phyloP scores from a whole-genome alignment of 1,284 basidiomycete species.

The Rhodotorula sp. region DNA sequence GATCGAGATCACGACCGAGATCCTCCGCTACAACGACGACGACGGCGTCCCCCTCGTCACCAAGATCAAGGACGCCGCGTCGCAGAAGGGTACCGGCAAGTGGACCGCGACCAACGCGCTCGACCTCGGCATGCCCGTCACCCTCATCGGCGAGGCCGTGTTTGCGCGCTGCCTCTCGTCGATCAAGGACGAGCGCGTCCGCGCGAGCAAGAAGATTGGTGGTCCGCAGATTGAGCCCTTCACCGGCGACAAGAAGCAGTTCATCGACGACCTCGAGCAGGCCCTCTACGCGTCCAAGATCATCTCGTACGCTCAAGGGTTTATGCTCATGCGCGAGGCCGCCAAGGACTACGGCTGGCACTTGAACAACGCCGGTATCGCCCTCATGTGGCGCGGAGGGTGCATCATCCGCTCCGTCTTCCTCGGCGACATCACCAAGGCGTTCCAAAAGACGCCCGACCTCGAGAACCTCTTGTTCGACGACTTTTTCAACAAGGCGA shows the following conservation, averaged over 20 bases:
- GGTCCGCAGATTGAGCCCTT: slow-evolving; percentile 90
- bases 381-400: slow-evolving; percentile 98
- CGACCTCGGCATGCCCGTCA: slow-evolving; percentile 85
- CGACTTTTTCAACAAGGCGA: slow-evolving; percentile 92
- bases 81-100: slow-evolving; percentile 99
- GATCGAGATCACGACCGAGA: slow-evolving; percentile 95
- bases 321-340: slow-evolving; percentile 99
- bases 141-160: slow-evolving; percentile 98
- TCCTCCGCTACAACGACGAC: slow-evolving; percentile 93
- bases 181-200: slow-evolving; percentile 93
- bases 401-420: slow-evolving; percentile 94
- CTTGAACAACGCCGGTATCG: slow-evolving; percentile 93
- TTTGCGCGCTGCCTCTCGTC: slow-evolving; percentile 96
- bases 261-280: slow-evolving; percentile 98
- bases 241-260: slow-evolving; percentile 97
- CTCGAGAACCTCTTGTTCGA: slow-evolving; percentile 94
- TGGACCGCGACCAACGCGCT: slow-evolving; percentile 99
- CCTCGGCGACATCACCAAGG: slow-evolving; percentile 86
- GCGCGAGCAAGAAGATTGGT: slow-evolving; percentile 84
- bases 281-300: slow-evolving; percentile 99
- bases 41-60: slow-evolving; percentile 85
- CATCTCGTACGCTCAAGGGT: slow-evolving; percentile 98
- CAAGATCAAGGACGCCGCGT: slow-evolving; percentile 94
- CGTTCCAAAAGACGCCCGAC: slow-evolving; percentile 80
- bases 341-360: slow-evolving; percentile 90